These are phyloP conservation scores for Xylariaceae sp. DNA, from an alignment of 2,329 filamentous ascomycete genomes.

Conservation along the genomic window DNA sequence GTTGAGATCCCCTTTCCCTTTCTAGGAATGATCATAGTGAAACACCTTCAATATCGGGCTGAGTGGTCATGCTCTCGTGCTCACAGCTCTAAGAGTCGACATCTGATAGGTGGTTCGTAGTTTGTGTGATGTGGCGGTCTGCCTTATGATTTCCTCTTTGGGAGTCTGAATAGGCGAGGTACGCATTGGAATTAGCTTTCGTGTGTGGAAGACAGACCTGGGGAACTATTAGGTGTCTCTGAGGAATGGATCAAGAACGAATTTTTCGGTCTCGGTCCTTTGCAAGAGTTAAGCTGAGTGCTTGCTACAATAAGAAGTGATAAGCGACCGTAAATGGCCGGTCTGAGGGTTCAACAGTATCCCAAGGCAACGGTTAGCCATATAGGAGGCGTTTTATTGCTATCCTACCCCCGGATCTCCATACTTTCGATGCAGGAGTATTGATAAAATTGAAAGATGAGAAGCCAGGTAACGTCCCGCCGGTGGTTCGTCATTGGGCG, in stretches of 20 bases:
- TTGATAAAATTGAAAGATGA: conserved; percentile 16
- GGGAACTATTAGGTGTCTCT: neutral
- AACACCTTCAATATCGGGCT: conserved; percentile 24
- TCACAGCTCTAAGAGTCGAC: conserved; percentile 13
- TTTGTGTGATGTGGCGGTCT: conserved; percentile 18
- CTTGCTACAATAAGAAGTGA: neutral
- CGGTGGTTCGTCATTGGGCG: conserved; percentile 20
- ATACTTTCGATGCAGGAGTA: conserved; percentile 23
- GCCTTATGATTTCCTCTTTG: conserved; percentile 9
- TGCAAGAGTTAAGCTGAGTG: conserved; percentile 4
- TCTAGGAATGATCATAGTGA: conserved; percentile 27
- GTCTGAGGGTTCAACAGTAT: conserved; percentile 15
- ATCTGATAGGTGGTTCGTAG: conserved; percentile 20
- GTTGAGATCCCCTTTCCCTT: conserved; percentile 24
- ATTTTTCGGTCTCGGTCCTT: neutral
- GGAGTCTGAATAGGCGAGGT: conserved; percentile 1
- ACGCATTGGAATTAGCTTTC: neutral
- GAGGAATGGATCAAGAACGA: neutral
- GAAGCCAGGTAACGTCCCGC: conserved; percentile 18
- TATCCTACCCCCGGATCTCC: conserved; percentile 28
- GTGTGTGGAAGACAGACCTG: neutral
- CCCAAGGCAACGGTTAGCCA: conserved; percentile 28
- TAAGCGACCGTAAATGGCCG: conserved; percentile 1
- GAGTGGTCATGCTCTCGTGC: conserved; percentile 17
- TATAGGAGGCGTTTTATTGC: conserved; percentile 28